These are phyloP conservation scores for Ogataea glucozyma DNA, from an alignment of 805 yeast species.

Conservation along the genomic window DNA sequence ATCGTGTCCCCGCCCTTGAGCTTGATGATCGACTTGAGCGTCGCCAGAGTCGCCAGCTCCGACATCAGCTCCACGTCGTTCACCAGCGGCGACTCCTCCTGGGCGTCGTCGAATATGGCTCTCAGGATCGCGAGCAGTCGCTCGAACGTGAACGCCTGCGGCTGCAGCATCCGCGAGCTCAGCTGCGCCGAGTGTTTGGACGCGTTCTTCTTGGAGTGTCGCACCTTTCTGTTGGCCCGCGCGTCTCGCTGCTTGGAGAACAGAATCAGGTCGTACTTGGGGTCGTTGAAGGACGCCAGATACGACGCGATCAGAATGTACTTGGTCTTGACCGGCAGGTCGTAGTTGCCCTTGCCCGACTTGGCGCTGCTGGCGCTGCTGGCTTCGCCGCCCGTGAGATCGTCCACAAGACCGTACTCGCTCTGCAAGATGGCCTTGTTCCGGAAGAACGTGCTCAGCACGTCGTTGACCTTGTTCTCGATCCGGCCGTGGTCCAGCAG, in stretches of 20 bases:
- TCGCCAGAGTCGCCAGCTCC: constrained; percentile 39
- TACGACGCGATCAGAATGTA: constrained; percentile 80
- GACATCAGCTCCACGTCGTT: constrained; percentile 40
- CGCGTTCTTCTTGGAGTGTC: constrained; percentile 22
- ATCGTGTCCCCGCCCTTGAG: constrained; percentile 43
- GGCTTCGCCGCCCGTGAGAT: constrained; percentile 15
- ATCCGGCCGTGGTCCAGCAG: constrained; percentile 22
- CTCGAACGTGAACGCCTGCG: constrained; percentile 75
- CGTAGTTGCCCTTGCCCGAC: constrained; percentile 32
- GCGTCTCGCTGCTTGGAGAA: constrained; percentile 65
- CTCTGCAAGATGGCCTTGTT: constrained; percentile 28
- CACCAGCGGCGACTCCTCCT: constrained; percentile 36
- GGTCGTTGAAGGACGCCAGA: constrained; percentile 75
- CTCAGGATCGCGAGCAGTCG: constrained; percentile 77
- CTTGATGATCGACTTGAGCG: constrained; percentile 32
- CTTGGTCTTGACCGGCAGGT: constrained; percentile 62
- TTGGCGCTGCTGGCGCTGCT: background rate
- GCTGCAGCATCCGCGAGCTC: constrained; percentile 65
- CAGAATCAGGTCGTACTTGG: constrained; percentile 63
- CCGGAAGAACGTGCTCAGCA: constrained; percentile 28
- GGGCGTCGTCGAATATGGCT: constrained; percentile 54
- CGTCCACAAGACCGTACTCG: constrained; percentile 28
- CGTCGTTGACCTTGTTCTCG: constrained; percentile 28
- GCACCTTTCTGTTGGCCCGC: constrained; percentile 41
- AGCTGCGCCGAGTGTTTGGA: constrained; percentile 43